These are phyloP conservation scores for Leptographium galeiforme DNA, from an alignment of 2,329 filamentous ascomycete genomes.

Conservation along the genomic window DNA sequence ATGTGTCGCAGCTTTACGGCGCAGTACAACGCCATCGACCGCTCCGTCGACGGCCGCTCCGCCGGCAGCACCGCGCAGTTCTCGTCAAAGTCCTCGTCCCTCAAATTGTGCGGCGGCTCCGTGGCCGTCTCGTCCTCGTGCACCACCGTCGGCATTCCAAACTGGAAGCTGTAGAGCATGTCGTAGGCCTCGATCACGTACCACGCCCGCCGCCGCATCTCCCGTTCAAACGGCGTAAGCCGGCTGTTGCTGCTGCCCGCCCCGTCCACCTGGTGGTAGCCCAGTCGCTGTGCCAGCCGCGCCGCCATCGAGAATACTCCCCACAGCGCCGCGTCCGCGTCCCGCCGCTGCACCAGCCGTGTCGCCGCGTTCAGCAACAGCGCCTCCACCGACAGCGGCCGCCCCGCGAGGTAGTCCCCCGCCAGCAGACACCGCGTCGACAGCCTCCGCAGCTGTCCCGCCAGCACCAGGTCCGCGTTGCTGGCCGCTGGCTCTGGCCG, in stretches of 20 bases:
- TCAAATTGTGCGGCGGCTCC: conserved; percentile 44
- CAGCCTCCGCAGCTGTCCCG: conserved; percentile 13
- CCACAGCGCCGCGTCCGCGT: conserved; percentile 32
- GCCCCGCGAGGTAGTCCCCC: conserved; percentile 31
- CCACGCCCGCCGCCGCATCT: conserved; percentile 38
- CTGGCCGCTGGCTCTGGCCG: conserved; percentile 4
- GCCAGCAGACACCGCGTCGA: conserved; percentile 33
- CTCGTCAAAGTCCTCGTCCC: conserved; percentile 52
- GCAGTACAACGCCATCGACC: conserved; percentile 42
- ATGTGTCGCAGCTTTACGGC: conserved; percentile 27
- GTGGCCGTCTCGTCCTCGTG: conserved; percentile 51
- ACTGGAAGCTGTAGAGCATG: conserved; percentile 34
- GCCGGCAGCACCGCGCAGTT: conserved; percentile 40
- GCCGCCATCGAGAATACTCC: conserved; percentile 31
- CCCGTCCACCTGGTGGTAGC: conserved; percentile 30
- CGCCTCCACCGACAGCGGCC: conserved; percentile 33
- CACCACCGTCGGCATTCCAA: conserved; percentile 26
- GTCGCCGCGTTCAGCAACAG: conserved; percentile 31
- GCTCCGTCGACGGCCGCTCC: conserved; percentile 39
- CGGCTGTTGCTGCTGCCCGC: neutral
- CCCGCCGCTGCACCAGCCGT: conserved; percentile 26
- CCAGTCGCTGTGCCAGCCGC: conserved; percentile 36
- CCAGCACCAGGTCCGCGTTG: conserved; percentile 6
- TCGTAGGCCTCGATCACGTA: conserved; percentile 35
- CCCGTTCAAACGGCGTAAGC: conserved; percentile 33